Base-by-base conservation (phyloP, 768 basidiomycete genomes). In the Pluteus cervinus region DNA sequence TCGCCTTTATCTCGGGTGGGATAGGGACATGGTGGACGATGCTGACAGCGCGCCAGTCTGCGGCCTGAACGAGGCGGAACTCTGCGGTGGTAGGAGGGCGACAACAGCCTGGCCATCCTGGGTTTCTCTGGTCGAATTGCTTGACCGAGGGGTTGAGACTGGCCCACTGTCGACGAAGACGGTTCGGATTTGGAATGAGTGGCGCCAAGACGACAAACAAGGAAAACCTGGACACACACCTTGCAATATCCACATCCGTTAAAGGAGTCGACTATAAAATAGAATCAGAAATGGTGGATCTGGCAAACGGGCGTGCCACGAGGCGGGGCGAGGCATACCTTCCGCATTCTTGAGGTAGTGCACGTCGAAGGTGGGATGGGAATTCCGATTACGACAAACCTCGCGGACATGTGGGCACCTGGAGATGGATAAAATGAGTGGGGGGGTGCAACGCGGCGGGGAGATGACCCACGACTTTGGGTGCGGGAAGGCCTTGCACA, bases 211-310 rank as follows among this genome's bases (percentile, higher is more conserved):
- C 56, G 59, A n/a, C n/a, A n/a, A n/a, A n/a, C n/a, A n/a, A n/a
- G n/a, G n/a, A n/a, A n/a, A n/a, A n/a, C n/a, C n/a, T n/a, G n/a
- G n/a, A n/a, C n/a, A n/a, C n/a, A 29, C 42, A 88, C 87, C 79
- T 89, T 91, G 81, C 88, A 91, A 60, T 76, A 91, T 16, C 88
- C 88, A 56, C 87, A 90, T 33, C 86, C 85, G 50, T 83, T 86
- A 68, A 88, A 88, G 24, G 76, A 76, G 53, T 82, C 76, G 48
- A 89, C 84, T 86, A 54, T 29, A 47, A 41, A 29, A 43, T 25
- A 39, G 44, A 37, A 28, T 41, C 44, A 42, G 43, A 37, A 42
- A 28, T 36, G 40, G 14, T 41, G 37, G 45, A 49, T 40, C 33
- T 26, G 24, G 26, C n/a, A 29, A 48, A 50, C 38, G 48, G 37